Base-by-base conservation (phyloP, 2,329 filamentous ascomycete genomes). In the Aureobasidium leucospermi region DNA sequence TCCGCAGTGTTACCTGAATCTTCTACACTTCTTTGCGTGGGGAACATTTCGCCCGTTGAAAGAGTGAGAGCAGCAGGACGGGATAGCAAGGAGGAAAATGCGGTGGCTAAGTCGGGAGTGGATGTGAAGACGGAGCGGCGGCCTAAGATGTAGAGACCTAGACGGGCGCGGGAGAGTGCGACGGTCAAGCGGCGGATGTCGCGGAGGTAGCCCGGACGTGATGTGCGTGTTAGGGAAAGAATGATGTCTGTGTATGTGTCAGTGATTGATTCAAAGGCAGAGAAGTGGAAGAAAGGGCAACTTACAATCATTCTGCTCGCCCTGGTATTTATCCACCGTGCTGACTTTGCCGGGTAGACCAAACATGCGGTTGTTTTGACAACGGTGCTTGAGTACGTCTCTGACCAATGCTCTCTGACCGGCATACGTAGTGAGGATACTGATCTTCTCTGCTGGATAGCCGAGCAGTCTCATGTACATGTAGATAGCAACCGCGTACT, bases 251-350 rank as follows among this genome's bases (percentile, higher is more conserved):
- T 48, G 2, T 90, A 94, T 60, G 2, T n/a, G 38, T 45, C 10
- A 60, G 11, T 38, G 13, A 23, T 6, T 23, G 31, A 7, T 19
- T 2, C n/a, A 7, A 1, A 5, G 16, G 19, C 9, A 23, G 29
- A 3, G 38, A 41, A 28, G 19, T 32, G 28, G 43, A 10, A 13
- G 34, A 1, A 32, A 94, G 90, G 13, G 10, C 7, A 11, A 16
- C 57, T 53, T 52, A 59, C 58, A 97, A 70, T 99, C 94, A 74
- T 99, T 99, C 75, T 99, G 94, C 78, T 99, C 94, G 71, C 94
- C 95, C 77, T 99, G 94, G 69, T 97, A 99, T 73, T 96, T 96
- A 77, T 99, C 94, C 63, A 99, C 93, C 5, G 95, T 99, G 3
- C 90, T 92, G 31, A 99, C 90, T 57, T 88, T 87, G 73, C 87